These are phyloP conservation scores for Lasiodiplodia sp. DNA, from an alignment of 2,329 filamentous ascomycete genomes.

Conservation along the genomic window DNA sequence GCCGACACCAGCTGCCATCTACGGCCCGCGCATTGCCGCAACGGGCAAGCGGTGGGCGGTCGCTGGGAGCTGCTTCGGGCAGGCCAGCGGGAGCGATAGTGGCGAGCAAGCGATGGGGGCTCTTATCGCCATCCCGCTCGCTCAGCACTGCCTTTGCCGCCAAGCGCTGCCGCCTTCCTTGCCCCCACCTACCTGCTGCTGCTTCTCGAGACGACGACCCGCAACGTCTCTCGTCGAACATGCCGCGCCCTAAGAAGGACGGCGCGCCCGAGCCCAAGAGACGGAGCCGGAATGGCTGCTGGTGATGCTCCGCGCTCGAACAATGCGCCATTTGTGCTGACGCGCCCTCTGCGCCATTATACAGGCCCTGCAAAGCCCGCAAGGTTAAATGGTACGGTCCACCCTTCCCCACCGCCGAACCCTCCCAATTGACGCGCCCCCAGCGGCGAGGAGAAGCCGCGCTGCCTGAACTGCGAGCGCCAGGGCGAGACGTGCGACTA, in stretches of 20 bases:
- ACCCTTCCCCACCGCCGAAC: slow-evolving; percentile 12
- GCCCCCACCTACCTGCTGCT: background rate
- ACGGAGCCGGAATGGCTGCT: slow-evolving; percentile 73
- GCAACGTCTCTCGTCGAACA: slow-evolving; percentile 38
- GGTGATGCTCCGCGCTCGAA: slow-evolving; percentile 53
- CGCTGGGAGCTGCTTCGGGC: background rate
- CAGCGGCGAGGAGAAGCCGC: slow-evolving; percentile 76
- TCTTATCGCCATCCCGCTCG: slow-evolving; percentile 4
- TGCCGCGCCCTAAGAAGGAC: slow-evolving; percentile 72
- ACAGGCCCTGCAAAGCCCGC: slow-evolving; percentile 78
- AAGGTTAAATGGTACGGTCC: slow-evolving; percentile 75
- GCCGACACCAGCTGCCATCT: slow-evolving; percentile 21
- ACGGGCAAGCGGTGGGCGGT: background rate
- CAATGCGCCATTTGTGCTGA: slow-evolving; percentile 20
- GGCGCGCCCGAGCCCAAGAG: slow-evolving; percentile 70
- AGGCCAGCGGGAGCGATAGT: slow-evolving; percentile 5
- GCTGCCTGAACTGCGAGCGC: slow-evolving; percentile 75
- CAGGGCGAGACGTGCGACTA: slow-evolving; percentile 80
- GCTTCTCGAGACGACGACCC: background rate
- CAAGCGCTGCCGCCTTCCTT: slow-evolving; percentile 15
- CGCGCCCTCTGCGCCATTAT: slow-evolving; percentile 18
- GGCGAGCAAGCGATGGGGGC: background rate
- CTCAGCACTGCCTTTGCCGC: slow-evolving; percentile 1
- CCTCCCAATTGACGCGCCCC: slow-evolving; percentile 34
- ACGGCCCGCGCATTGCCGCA: slow-evolving; percentile 21